These are phyloP conservation scores for Chaetoceros muelleri DNA, from an alignment of 108 stramenopile genomes.

Conservation along the genomic window DNA sequence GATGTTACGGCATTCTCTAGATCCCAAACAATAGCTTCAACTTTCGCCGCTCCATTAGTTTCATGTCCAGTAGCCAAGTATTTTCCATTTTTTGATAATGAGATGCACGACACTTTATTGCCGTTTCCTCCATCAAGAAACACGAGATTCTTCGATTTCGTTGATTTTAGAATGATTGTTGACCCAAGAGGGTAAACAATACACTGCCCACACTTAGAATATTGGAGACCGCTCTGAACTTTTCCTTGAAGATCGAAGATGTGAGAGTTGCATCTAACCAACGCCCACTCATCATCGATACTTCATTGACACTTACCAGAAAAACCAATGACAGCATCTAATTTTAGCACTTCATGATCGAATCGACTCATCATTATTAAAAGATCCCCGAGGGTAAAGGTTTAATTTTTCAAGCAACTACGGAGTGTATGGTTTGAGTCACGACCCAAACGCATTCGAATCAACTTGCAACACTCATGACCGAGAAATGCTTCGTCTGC, in stretches of 20 bases:
- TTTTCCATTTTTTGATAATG: constrained; percentile 52
- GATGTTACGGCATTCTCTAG: constrained; percentile 32
- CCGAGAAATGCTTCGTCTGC: too few species aligned
- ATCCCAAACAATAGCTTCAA: constrained; percentile 74
- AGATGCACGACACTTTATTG: constrained; percentile 54
- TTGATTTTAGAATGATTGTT: constrained; percentile 22
- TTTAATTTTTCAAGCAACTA: too few species aligned
- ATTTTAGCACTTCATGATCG: too few species aligned
- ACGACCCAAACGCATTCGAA: too few species aligned
- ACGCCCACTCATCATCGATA: too few species aligned
- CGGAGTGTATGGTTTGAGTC: too few species aligned
- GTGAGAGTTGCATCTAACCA: too few species aligned
- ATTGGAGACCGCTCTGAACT: constrained; percentile 55
- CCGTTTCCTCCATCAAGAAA: constrained; percentile 74
- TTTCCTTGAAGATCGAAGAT: constrained; percentile 11
- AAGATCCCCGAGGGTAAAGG: too few species aligned
- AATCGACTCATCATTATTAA: too few species aligned
- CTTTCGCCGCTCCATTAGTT: constrained; percentile 30
- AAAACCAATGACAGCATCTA: background rate
- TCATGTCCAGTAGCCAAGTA: constrained; percentile 68
- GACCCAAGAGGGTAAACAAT: constrained; percentile 48
- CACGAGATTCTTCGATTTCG: constrained; percentile 28
- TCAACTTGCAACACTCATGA: too few species aligned
- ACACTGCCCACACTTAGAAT: constrained; percentile 64
- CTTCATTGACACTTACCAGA: background rate